phyloP scores from a whole-genome alignment of 2,329 filamentous ascomycete species.

The Zymoseptoria passerinii region DNA sequence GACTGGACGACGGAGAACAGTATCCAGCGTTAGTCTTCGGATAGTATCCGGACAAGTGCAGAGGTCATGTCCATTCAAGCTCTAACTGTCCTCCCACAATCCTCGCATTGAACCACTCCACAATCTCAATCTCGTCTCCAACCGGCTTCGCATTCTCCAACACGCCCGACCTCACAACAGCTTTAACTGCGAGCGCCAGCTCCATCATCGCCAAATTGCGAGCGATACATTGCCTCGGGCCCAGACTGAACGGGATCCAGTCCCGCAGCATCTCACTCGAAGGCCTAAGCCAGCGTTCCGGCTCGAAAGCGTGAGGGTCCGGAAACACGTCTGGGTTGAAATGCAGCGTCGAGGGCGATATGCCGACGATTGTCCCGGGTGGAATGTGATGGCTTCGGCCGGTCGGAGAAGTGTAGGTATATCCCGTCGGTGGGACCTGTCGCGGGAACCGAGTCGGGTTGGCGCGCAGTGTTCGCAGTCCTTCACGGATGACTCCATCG shows the following conservation, averaged over 20 bases:
- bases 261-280: conserved; percentile 35
- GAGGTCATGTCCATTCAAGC: conserved; percentile 18
- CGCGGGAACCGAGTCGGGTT: conserved; percentile 46
- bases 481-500: conserved; percentile 43
- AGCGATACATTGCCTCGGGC: conserved; percentile 43
- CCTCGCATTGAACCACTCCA: conserved; percentile 50
- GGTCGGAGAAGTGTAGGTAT: conserved; percentile 23
- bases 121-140: conserved; percentile 40
- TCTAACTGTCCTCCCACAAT: conserved; percentile 45
- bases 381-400: conserved; percentile 26
- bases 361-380: conserved; percentile 38
- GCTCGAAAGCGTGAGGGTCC: conserved; percentile 36
- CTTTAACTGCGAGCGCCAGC: conserved; percentile 36
- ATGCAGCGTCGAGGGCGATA: conserved; percentile 41
- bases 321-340: conserved; percentile 38
- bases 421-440: conserved; percentile 36
- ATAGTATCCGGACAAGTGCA: neutral
- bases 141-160: conserved; percentile 38
- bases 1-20: too few species aligned
- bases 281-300: conserved; percentile 41
- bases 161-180: conserved; percentile 37
- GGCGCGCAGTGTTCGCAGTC: conserved; percentile 43
- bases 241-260: conserved; percentile 44
- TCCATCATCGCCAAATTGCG: conserved; percentile 41
- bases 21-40: too few species aligned